phyloP scores from a whole-genome alignment of 352 stramenopile species.

The Pilasporangium apinafurcum region DNA sequence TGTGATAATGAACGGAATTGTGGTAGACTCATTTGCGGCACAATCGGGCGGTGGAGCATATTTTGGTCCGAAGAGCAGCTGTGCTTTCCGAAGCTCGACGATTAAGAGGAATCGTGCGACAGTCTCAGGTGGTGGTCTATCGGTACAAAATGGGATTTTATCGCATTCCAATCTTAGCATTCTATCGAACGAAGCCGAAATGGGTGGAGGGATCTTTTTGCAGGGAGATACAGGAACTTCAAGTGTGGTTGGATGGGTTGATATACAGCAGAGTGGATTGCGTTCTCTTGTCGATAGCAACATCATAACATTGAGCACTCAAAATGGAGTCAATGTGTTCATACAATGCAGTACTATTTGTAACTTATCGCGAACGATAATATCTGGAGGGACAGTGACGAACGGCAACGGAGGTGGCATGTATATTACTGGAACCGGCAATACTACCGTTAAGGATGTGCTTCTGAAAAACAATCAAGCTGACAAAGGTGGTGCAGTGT shows the following conservation, averaged over 20 bases:
- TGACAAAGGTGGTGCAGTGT: constrained; percentile 22
- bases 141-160: constrained; percentile 15
- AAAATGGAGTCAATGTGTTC: constrained; percentile 20
- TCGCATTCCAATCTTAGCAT: constrained; percentile 28
- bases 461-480: constrained; percentile 20
- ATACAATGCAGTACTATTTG: constrained; percentile 15
- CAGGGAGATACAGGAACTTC: neutral
- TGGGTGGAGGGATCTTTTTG: constrained; percentile 20
- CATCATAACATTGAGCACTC: neutral
- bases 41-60: constrained; percentile 22
- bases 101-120: constrained; percentile 14
- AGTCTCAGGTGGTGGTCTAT: constrained; percentile 20
- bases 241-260: constrained; percentile 2
- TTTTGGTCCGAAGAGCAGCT: constrained; percentile 12
- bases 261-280: neutral
- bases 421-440: constrained; percentile 19
- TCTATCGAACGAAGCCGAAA: constrained; percentile 12
- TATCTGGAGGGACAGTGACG: constrained; percentile 11
- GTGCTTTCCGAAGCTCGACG: constrained; percentile 12
- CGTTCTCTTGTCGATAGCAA: constrained; percentile 21
- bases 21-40: constrained; percentile 12
- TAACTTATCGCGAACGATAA: constrained; percentile 11
- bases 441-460: constrained; percentile 8
- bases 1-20: constrained; percentile 5
- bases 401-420: constrained; percentile 19